phyloP scores from a whole-genome alignment of 306 rosid genomes.

The Ochetophila trinervis region DNA sequence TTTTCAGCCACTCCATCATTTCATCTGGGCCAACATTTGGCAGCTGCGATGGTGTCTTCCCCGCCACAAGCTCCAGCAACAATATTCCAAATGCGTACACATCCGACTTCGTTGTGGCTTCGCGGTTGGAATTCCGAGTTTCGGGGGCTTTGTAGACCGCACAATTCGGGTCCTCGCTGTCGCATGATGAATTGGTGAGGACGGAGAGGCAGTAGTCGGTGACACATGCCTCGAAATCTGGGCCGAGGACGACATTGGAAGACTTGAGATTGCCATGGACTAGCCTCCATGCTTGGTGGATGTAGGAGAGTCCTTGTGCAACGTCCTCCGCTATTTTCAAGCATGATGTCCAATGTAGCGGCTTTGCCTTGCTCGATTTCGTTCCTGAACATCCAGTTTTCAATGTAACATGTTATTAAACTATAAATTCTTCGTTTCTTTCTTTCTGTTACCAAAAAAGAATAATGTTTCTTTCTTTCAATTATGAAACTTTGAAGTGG shows the following conservation, averaged over 20 bases:
- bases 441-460: no score
- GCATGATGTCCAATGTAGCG: slow-evolving; percentile 95
- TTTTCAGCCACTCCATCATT: slow-evolving; percentile 61
- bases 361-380: slow-evolving; percentile 74
- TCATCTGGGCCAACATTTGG: slow-evolving; percentile 50
- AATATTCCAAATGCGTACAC: slow-evolving; percentile 71
- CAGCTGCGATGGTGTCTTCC: slow-evolving; percentile 62
- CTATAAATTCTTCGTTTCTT: no score
- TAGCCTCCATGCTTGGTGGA: slow-evolving; percentile 94
- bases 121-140: slow-evolving; percentile 39
- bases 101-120: slow-evolving; percentile 56
- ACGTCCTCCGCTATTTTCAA: slow-evolving; percentile 90
- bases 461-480: no score
- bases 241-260: slow-evolving; percentile 78
- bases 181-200: slow-evolving; percentile 30
- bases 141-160: slow-evolving; percentile 73
- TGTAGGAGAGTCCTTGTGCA: slow-evolving; percentile 89
- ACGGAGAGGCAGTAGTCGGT: slow-evolving; percentile 74
- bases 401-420: no score
- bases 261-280: slow-evolving; percentile 93
- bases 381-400: slow-evolving; percentile 41
- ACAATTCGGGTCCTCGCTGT: slow-evolving; percentile 36
- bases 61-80: slow-evolving; percentile 74
- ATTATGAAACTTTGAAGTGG: no score
- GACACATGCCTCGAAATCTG: slow-evolving; percentile 81